phyloP scores from a whole-genome alignment of 169 alveolate species.

The Cyclospora cayetanensis region DNA sequence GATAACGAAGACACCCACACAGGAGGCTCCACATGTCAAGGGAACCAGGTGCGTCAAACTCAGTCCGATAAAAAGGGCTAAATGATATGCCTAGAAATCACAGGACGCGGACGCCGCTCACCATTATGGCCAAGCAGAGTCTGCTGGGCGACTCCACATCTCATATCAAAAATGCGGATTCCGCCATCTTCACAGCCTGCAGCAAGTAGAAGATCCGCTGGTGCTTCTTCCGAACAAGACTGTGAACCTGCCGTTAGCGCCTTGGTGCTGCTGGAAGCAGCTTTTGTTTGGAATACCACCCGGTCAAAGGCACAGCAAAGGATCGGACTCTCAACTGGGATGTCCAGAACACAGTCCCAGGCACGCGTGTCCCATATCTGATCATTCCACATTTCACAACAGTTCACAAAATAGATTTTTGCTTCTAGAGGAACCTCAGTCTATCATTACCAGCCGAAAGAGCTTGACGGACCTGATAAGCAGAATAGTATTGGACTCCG shows the following conservation, averaged over 20 bases:
- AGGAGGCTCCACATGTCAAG: no score
- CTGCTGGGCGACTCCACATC: slow-evolving; percentile 63
- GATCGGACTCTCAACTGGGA: slow-evolving; percentile 23
- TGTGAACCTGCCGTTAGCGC: background rate
- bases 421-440: no score
- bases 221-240: background rate
- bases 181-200: slow-evolving; percentile 59
- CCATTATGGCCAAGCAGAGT: slow-evolving; percentile 35
- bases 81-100: no score
- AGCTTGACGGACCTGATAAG: no score
- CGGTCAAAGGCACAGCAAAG: slow-evolving; percentile 58
- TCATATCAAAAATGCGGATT: slow-evolving; percentile 56
- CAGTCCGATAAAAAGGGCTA: no score
- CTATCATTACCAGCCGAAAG: no score
- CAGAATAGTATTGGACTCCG: no score
- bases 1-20: no score
- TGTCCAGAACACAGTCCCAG: slow-evolving; percentile 65
- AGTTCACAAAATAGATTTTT: no score
- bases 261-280: background rate
- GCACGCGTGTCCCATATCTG: slow-evolving; percentile 71
- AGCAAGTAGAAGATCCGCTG: slow-evolving; percentile 51
- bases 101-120: no score
- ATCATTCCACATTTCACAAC: background rate
- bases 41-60: no score
- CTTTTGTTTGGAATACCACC: slow-evolving; percentile 20